Evolutionary conservation across 106 monocot species (phyloP).

Genomic region (Cymbidium sinense): DNA sequence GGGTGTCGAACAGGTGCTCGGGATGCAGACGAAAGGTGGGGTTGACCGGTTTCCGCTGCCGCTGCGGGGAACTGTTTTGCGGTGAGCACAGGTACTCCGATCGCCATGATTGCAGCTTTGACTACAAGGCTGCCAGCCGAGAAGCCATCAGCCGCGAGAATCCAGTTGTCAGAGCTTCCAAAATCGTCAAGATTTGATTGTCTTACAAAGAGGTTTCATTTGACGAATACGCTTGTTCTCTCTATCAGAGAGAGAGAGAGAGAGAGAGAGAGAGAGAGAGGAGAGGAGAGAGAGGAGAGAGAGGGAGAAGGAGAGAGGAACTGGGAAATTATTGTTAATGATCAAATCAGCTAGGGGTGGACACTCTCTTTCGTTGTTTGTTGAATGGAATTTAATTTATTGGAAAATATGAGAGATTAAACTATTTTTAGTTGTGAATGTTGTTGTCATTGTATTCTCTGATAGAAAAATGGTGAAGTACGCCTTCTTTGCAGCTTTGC

Average conservation of each 20-base stretch:
- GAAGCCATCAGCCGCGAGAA: constrained; percentile 69
- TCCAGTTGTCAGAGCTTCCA: constrained; percentile 72
- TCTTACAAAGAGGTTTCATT: too few relatives aligned
- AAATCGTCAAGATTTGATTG: constrained; percentile 61
- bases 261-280: too few relatives aligned
- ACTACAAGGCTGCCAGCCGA: constrained; percentile 69
- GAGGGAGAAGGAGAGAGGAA: too few relatives aligned
- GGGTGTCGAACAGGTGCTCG: constrained; percentile 49
- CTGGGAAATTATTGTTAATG: background rate
- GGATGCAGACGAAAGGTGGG: constrained; percentile 73
- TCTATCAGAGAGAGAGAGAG: too few relatives aligned
- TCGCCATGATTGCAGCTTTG: constrained; percentile 70
- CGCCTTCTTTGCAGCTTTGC: too few relatives aligned
- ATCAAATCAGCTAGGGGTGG: background rate
- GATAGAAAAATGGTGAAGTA: too few relatives aligned
- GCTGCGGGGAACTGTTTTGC: constrained; percentile 88
- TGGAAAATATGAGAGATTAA: too few relatives aligned
- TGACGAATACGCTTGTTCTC: too few relatives aligned
- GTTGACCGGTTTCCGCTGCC: constrained; percentile 81
- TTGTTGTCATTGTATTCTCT: too few relatives aligned
- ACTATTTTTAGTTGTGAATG: too few relatives aligned
- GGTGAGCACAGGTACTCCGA: constrained; percentile 83
- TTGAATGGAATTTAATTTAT: constrained; percentile 6
- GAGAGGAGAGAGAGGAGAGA: too few relatives aligned
- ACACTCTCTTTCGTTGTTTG: background rate